phyloP scores from a whole-genome alignment of 108 stramenopile species.

The Fragilaria radians region DNA sequence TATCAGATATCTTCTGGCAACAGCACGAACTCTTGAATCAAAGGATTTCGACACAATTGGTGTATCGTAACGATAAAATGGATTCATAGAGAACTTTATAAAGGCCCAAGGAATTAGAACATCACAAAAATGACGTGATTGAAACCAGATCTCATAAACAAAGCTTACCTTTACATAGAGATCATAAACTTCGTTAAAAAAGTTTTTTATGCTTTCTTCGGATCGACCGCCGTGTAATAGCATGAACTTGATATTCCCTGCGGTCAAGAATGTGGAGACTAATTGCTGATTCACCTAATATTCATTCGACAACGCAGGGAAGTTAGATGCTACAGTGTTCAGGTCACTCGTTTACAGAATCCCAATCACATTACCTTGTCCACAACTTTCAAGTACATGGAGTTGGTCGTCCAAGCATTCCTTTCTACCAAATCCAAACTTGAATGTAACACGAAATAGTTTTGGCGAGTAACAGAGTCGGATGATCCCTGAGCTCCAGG shows the following conservation, averaged over 20 bases:
- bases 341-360: not conserved
- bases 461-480: conserved; percentile 79
- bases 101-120: not conserved
- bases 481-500: conserved; percentile 19
- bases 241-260: conserved; percentile 89
- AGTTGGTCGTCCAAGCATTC: conserved; percentile 73
- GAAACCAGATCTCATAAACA: not conserved
- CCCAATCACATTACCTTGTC: conserved; percentile 62
- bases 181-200: conserved; percentile 91
- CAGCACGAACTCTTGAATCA: conserved; percentile 70
- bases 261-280: conserved; percentile 88
- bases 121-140: not conserved
- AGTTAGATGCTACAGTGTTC: no score
- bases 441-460: conserved; percentile 91
- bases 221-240: conserved; percentile 80
- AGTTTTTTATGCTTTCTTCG: conserved; percentile 82
- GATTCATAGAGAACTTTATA: conserved; percentile 85
- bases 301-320: not conserved
- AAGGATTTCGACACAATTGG: conserved; percentile 83
- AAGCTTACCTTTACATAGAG: conserved; percentile 86
- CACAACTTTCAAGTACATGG: conserved; percentile 86
- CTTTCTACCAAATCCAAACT: conserved; percentile 91
- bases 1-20: conserved; percentile 58
- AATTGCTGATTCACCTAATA: conserved; percentile 87
- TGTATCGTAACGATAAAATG: conserved; percentile 89